phyloP scores from a whole-genome alignment of 108 stramenopile species.

The Cyclotella sp. region DNA sequence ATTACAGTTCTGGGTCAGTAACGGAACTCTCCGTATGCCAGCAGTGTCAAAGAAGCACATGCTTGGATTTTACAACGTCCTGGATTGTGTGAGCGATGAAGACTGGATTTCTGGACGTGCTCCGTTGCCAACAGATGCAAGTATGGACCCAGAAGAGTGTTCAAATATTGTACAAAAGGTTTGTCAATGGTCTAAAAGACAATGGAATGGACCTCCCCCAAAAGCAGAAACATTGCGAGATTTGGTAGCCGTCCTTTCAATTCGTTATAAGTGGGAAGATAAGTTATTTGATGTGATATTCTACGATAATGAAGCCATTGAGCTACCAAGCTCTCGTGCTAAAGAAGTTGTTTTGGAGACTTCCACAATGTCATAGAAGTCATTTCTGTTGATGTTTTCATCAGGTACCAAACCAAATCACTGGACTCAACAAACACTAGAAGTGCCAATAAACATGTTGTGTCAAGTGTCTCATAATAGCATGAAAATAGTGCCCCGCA shows the following conservation, averaged over 20 bases:
- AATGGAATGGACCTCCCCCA: not conserved
- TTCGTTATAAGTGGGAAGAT: conserved; percentile 32
- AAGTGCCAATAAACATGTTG: too few relatives aligned
- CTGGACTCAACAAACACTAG: too few relatives aligned
- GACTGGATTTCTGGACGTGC: conserved; percentile 14
- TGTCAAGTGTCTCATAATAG: too few relatives aligned
- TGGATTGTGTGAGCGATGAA: conserved; percentile 26
- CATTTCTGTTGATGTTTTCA: too few relatives aligned
- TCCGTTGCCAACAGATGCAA: not conserved
- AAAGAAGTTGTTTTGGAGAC: conserved; percentile 5
- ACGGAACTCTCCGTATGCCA: conserved; percentile 60
- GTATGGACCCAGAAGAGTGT: not conserved
- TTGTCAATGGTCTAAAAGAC: conserved; percentile 10
- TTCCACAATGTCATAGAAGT: not conserved
- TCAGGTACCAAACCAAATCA: too few relatives aligned
- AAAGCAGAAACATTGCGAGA: conserved; percentile 2
- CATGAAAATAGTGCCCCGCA: too few relatives aligned
- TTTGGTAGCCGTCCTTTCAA: conserved; percentile 26
- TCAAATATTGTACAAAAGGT: not conserved
- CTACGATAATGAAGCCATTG: conserved; percentile 31
- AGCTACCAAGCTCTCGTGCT: conserved; percentile 29
- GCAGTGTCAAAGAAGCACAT: conserved; percentile 67
- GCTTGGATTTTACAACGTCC: conserved; percentile 82
- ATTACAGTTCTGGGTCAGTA: conserved; percentile 77
- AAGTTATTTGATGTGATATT: conserved; percentile 30